phyloP scores from a whole-genome alignment of 106 monocot genomes.

The Xerophyta viscosa region DNA sequence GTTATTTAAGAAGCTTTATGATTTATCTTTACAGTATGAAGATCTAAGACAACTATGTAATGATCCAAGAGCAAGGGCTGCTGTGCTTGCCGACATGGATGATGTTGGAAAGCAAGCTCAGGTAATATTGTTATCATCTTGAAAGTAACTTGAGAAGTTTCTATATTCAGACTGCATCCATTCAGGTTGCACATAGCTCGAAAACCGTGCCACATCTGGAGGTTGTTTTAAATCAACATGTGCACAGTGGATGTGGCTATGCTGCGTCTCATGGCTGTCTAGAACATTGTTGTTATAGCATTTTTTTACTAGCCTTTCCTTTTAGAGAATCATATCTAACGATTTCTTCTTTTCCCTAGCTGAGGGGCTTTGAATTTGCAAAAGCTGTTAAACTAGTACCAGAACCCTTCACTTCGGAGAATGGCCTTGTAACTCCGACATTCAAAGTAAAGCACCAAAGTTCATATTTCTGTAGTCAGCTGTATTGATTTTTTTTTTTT shows the following conservation, averaged over 20 bases:
- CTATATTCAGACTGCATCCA: too few species aligned
- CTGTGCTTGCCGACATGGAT: constrained; percentile 91
- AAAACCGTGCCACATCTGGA: too few species aligned
- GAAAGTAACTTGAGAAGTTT: too few species aligned
- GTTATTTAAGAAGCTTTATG: background rate
- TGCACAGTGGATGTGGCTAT: too few species aligned
- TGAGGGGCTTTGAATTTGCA: constrained; percentile 92
- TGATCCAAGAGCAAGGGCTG: constrained; percentile 60
- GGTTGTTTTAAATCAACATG: too few species aligned
- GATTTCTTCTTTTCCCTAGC: constrained; percentile 23
- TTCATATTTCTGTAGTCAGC: too few species aligned
- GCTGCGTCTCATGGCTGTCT: too few species aligned
- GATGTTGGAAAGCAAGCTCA: constrained; percentile 74
- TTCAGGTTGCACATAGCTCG: too few species aligned
- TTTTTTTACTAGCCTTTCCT: too few species aligned
- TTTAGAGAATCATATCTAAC: background rate
- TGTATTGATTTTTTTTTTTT: too few species aligned
- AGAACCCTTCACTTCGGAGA: constrained; percentile 88
- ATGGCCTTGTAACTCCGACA: constrained; percentile 89
- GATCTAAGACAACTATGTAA: constrained; percentile 56
- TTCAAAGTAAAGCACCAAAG: constrained; percentile 53
- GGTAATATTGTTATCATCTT: constrained; percentile 22
- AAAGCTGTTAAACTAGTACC: constrained; percentile 68
- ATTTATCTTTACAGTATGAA: constrained; percentile 42
- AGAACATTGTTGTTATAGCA: too few species aligned